A percentile compares a stretch with the other conserved stretches of the same genome.
Evolutionary conservation across 257 asterid genomes (phyloP).

Genomic region (Echites panduratus): DNA sequence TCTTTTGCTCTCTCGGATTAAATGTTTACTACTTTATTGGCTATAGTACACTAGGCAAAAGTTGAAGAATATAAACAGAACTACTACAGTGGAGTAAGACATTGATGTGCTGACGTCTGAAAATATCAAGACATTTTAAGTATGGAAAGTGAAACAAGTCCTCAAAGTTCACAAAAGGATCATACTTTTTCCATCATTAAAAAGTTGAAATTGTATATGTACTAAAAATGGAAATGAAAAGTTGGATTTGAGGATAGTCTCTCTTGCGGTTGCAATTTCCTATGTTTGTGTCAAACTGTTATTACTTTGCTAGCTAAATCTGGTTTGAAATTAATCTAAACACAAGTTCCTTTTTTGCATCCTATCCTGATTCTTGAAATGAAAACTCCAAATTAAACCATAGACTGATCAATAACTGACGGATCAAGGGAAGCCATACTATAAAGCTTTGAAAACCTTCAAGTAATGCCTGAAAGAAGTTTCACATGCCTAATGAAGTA

Average conservation of each 20-base stretch:
- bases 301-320: background rate
- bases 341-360: background rate
- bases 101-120: background rate
- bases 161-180: background rate
- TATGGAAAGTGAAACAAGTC: background rate
- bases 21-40: background rate
- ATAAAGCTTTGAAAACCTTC: background rate
- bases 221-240: background rate
- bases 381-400: background rate
- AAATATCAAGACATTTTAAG: background rate
- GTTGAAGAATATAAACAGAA: background rate
- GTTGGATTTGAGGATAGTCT: background rate
- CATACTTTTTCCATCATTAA: background rate
- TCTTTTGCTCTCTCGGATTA: background rate
- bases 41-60: background rate
- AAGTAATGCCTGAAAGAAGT: too few species aligned
- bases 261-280: background rate
- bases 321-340: background rate
- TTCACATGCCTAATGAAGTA: background rate
- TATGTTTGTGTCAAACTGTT: background rate
- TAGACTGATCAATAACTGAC: background rate
- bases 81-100: background rate
- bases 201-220: background rate
- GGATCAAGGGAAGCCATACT: background rate
- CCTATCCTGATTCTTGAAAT: background rate